These are phyloP conservation scores for Musa beccarii DNA, from an alignment of 176 grass and related monocot genomes.

Conservation along the genomic window DNA sequence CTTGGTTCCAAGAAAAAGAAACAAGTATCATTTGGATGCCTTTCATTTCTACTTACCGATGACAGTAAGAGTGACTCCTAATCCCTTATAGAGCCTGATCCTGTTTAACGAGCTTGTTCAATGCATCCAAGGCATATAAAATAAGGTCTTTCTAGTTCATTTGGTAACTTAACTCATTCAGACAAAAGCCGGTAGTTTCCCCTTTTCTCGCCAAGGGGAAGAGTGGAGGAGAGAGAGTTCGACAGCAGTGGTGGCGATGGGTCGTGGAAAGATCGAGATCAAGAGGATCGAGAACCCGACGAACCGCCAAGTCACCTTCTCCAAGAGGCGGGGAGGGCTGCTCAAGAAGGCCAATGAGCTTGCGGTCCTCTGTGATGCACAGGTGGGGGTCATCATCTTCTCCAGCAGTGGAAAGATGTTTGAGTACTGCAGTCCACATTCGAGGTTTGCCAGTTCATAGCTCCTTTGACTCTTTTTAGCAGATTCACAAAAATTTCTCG, in stretches of 20 bases:
- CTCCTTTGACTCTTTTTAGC: no score
- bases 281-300: slow-evolving; percentile 75
- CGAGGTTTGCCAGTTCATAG: slow-evolving; percentile 24
- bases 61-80: background rate
- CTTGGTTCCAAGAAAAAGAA: background rate
- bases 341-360: slow-evolving; percentile 85
- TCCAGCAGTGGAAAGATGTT: slow-evolving; percentile 76
- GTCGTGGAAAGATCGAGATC: slow-evolving; percentile 73
- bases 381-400: slow-evolving; percentile 63
- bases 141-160: no score
- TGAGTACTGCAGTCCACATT: slow-evolving; percentile 56
- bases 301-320: slow-evolving; percentile 74
- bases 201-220: background rate
- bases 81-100: background rate
- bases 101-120: background rate
- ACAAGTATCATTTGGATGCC: background rate
- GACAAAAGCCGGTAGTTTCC: no score
- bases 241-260: slow-evolving; percentile 35
- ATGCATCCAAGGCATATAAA: no score
- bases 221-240: background rate
- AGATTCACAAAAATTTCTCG: background rate
- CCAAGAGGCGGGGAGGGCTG: slow-evolving; percentile 61
- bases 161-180: no score
- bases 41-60: slow-evolving; percentile 10
- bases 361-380: slow-evolving; percentile 60